Percentiles rank a stretch among this genome's conserved stretches.
phyloP scores from a whole-genome alignment of 2,329 filamentous ascomycete species.

The Ceratocystis alfenasii region DNA sequence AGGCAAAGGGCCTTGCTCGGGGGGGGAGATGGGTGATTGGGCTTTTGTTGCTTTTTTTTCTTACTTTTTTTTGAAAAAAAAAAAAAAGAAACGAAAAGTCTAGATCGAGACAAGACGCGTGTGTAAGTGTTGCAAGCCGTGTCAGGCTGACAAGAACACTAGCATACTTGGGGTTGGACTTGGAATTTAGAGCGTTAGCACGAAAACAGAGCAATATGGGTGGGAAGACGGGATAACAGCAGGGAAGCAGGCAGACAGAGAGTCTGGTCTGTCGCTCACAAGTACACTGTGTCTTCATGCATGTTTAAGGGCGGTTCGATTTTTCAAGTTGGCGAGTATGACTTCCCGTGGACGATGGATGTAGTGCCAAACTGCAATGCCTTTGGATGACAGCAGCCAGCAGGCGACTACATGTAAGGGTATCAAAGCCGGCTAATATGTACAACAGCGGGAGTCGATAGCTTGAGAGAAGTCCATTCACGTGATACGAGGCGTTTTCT shows the following conservation, averaged over 20 bases:
- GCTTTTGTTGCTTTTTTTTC: neutral
- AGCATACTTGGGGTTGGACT: too few species aligned
- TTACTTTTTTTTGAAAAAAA: too few species aligned
- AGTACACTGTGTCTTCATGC: neutral
- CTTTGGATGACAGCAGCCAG: conserved; percentile 1
- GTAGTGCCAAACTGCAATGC: neutral
- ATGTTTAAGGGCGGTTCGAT: neutral
- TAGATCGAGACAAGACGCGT: neutral
- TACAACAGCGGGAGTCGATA: neutral
- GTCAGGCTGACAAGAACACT: conserved; percentile 1
- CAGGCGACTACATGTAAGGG: neutral
- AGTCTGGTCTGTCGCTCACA: neutral
- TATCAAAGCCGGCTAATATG: neutral
- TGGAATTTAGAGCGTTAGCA: too few species aligned
- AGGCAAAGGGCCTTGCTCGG: neutral
- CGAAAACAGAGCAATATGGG: neutral
- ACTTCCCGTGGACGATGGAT: neutral
- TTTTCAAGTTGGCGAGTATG: neutral
- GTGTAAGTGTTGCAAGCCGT: neutral
- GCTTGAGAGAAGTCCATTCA: neutral
- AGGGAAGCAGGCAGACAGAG: too few species aligned
- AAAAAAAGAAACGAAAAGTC: neutral
- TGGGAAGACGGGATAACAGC: neutral
- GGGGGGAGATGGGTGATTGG: neutral
- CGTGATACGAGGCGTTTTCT: neutral